Conservation (phyloP, 805 yeast species). For the Saturnispora bothae region DNA sequence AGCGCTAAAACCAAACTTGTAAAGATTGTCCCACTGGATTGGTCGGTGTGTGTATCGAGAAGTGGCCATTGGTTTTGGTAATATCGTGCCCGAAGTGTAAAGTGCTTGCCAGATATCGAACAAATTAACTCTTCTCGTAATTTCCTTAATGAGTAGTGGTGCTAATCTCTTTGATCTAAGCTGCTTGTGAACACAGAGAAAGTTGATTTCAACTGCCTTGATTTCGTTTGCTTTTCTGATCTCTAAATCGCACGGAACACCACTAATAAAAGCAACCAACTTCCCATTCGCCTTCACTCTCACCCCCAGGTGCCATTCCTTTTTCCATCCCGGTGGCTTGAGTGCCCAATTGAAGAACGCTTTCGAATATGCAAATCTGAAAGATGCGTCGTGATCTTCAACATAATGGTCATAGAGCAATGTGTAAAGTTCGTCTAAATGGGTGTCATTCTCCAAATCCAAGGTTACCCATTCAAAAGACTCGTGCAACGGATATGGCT, state of each 20-base stretch:
- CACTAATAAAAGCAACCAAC: slow-evolving; percentile 86
- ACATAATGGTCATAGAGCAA: slow-evolving; percentile 84
- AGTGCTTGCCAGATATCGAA: slow-evolving; percentile 90
- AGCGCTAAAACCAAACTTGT: slow-evolving; percentile 83
- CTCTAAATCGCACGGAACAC: slow-evolving; percentile 64
- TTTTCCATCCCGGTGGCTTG: slow-evolving; percentile 84
- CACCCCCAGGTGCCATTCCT: slow-evolving; percentile 90
- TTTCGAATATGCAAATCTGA: slow-evolving; percentile 80
- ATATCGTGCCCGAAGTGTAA: slow-evolving; percentile 82
- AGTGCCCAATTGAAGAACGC: slow-evolving; percentile 88
- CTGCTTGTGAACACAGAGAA: slow-evolving; percentile 88
- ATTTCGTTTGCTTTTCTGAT: slow-evolving; percentile 37
- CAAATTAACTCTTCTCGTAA: slow-evolving; percentile 83
- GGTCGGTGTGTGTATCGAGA: slow-evolving; percentile 93
- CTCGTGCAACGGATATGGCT: slow-evolving; percentile 58
- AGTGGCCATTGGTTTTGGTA: slow-evolving; percentile 87
- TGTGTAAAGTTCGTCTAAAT: slow-evolving; percentile 68
- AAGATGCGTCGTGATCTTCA: slow-evolving; percentile 86
- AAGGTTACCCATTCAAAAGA: slow-evolving; percentile 88
- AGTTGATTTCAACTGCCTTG: slow-evolving; percentile 80
- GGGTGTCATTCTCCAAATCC: slow-evolving; percentile 43
- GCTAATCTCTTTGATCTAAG: slow-evolving; percentile 88
- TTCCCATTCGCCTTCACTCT: slow-evolving; percentile 68
- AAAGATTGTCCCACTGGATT: slow-evolving; percentile 78
- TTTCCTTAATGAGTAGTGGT: slow-evolving; percentile 87